Percentiles rank a stretch among this genome's conserved stretches.
Evolutionary conservation across 2,329 filamentous ascomycete species (phyloP).

Genomic region (Colletotrichum lentis): DNA sequence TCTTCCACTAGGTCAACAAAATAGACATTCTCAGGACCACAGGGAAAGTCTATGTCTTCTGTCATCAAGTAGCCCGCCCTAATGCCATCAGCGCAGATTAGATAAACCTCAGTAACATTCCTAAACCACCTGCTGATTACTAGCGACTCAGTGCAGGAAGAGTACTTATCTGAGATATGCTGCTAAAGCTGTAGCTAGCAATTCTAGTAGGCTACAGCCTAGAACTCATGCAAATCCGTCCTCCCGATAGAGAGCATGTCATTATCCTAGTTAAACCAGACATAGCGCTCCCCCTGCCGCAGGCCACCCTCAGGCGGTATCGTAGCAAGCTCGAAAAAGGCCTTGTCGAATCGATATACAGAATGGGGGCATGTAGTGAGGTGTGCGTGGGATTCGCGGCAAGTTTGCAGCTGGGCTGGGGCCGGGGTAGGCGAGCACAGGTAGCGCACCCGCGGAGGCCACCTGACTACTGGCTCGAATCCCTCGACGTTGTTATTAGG

Average conservation of each 20-base stretch:
- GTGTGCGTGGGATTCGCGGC: constrained; percentile 9
- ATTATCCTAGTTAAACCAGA: constrained; percentile 19
- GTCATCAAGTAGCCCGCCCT: not conserved
- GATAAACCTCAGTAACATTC: not conserved
- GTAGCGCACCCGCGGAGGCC: constrained; percentile 2
- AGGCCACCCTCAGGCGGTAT: not conserved
- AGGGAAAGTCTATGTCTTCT: not conserved
- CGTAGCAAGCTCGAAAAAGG: not conserved
- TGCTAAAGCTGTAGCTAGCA: not conserved
- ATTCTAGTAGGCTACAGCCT: not conserved
- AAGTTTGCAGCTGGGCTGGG: constrained; percentile 9
- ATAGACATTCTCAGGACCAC: constrained; percentile 10
- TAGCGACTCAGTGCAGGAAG: not conserved
- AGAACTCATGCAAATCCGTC: not conserved
- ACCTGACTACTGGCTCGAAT: not conserved
- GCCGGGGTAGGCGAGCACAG: constrained; percentile 8
- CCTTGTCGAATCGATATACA: not conserved
- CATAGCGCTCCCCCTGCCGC: not conserved
- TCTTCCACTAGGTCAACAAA: not conserved
- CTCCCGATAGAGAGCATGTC: constrained; percentile 10
- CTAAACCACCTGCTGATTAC: not conserved
- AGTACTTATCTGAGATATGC: not conserved
- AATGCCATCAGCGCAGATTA: not conserved
- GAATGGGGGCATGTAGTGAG: not conserved
- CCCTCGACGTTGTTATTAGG: not conserved